Evolutionary conservation across 176 grass and related monocot species (phyloP), one percentile per base, ranked within the genome.

Genomic region (Ensete glaucum): DNA sequence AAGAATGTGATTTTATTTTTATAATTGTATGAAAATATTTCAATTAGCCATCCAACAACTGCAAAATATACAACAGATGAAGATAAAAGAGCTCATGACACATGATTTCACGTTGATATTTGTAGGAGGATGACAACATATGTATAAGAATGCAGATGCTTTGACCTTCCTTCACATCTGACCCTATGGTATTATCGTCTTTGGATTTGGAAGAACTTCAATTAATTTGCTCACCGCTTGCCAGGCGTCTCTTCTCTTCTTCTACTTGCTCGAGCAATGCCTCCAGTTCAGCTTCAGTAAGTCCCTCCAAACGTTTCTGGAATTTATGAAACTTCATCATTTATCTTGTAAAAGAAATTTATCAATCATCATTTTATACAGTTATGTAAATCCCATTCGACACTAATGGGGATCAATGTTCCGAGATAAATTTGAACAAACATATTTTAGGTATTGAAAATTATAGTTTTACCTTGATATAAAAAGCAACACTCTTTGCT

Each of bases 211-310:
- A 43, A 43, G 34, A 43, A 43, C 34, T 43, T 55, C 20, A 80
- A 15, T 70, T 66, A 26, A 74, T 29, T 48, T 69, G 26, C 24
- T 81, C 73, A 53, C 74, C 57, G 1, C 64, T 77, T 64, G 34
- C 58, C 34, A 87, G 55, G 24, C 84, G 84, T 9, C 76, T 70
- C 74, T 93, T 98, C 71, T 98, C 95, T 50, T 98, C 90, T 80
- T 93, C 95, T 67, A 98, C 90, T 48, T 98, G 95, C 85, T 93
- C 90, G 10, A 98, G 88, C 82, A 93, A 74, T 75, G 23, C 90
- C n/a, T 89, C 83, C 64, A 98, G 78, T 50, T 98, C 90, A 27
- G 84, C 88, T 78, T 98, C 95, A 53, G 90, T 77, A 63, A 98
- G 76, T 82, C 95, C 90, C 76, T 98, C 90, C 73, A 98, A 48